Base-by-base conservation (phyloP, 2,329 filamentous ascomycete genomes). In the Fusarium sarcochroum region DNA sequence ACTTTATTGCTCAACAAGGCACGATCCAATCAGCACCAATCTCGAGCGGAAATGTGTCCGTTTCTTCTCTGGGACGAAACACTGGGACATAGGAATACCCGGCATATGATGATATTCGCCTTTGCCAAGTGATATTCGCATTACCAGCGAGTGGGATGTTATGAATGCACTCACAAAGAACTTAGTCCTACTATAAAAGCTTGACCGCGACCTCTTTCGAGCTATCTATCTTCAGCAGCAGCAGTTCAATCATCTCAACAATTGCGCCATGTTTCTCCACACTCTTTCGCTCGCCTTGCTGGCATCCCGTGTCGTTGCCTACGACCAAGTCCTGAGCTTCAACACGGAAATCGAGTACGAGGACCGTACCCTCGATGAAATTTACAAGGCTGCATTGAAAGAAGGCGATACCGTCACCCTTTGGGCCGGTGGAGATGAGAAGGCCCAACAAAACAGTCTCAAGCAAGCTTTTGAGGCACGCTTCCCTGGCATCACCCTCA, bases 401-500 rank as follows among this genome's bases (percentile, higher is more conserved):
- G 85, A 87, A 59, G 80, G 81, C 7, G 80, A 80, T 7, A 72
- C 79, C 6, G 77, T 86, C 10, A 84, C 81, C 1, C 62, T 83
- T 6, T 84, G 81, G 81, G 82, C 82, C 44, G 84, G 83, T 6
- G 84, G 83, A 14, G 83, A 85, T 37, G 83, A 85, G 67, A 69
- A 69, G 34, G 71, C 66, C 44, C 80, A 83, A 58, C 79, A 82
- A 32, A 69, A 82, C 58, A 38, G 14, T 9, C 61, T 85, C 40
- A 84, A 82, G 69, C 41, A 74, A 8, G 77, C 77, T 5, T 86
- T 85, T 67, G 82, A 84, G 69, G 58, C 71, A 5, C 75, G 76
- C 1, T 87, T 86, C 69, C 84, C 85, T 0, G 80, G 80, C 30
- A 81, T 86, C 66, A 83, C 80, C 7, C 79, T 87, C 30, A 85